A percentile compares a stretch with the other conserved stretches of the same genome.
These are phyloP conservation scores for Nothophoma quercina DNA, from an alignment of 2,329 filamentous ascomycete species.

Conservation along the genomic window DNA sequence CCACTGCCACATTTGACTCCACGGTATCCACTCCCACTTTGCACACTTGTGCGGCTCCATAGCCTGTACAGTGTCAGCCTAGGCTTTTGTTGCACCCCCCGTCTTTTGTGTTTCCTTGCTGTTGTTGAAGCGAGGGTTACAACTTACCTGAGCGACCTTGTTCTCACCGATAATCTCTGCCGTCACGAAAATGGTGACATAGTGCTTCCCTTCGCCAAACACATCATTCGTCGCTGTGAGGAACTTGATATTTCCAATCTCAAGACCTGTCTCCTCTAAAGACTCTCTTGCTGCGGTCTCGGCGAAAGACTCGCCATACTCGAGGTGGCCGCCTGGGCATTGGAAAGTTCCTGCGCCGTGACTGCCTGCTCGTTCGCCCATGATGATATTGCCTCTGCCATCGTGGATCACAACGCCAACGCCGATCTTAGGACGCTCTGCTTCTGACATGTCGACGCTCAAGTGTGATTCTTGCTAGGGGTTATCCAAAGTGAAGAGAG, in stretches of 20 bases:
- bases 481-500: no score
- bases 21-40: conserved; percentile 62
- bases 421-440: conserved; percentile 52
- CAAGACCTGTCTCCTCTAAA: conserved; percentile 71
- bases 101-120: neutral
- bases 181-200: conserved; percentile 74
- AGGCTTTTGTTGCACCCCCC: neutral
- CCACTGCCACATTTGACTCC: conserved; percentile 56
- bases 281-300: conserved; percentile 72
- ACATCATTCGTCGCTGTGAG: conserved; percentile 72
- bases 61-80: conserved; percentile 30
- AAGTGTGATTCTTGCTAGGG: no score
- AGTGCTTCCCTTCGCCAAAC: conserved; percentile 72
- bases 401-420: conserved; percentile 59
- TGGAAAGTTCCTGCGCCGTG: conserved; percentile 67
- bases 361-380: conserved; percentile 58
- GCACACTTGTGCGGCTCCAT: conserved; percentile 63
- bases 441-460: conserved; percentile 37
- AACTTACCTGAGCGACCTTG: conserved; percentile 62
- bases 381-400: conserved; percentile 52
- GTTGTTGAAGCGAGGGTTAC: neutral
- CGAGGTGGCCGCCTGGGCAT: conserved; percentile 78
- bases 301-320: conserved; percentile 69
- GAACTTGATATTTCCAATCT: conserved; percentile 61
- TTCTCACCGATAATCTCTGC: conserved; percentile 58